Conservation (phyloP, 1,139 yeast species). For the Yamadazyma kanchanaburiensis region DNA sequence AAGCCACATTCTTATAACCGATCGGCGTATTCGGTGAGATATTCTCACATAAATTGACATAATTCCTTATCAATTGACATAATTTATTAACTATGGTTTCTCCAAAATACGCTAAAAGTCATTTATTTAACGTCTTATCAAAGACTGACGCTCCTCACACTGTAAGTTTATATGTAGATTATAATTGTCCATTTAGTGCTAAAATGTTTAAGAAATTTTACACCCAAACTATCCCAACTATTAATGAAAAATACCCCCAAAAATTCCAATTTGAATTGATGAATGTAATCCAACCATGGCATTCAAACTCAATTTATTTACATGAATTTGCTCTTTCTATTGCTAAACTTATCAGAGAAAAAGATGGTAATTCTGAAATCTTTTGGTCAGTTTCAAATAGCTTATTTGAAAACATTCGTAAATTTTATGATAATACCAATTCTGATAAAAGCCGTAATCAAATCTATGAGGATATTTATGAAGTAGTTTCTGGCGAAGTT, state of each 20-base stretch:
- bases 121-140: constrained; percentile 22
- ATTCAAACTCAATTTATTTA: constrained; percentile 62
- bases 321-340: constrained; percentile 76
- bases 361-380: constrained; percentile 19
- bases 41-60: too few species aligned
- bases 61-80: neutral
- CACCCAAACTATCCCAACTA: constrained; percentile 49
- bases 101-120: constrained; percentile 40
- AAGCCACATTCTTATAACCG: too few species aligned
- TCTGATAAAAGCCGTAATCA: constrained; percentile 53
- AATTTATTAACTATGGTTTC: constrained; percentile 13
- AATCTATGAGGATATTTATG: constrained; percentile 53
- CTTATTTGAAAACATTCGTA: constrained; percentile 50
- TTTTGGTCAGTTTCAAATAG: constrained; percentile 64
- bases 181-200: constrained; percentile 73
- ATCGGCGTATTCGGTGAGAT: too few species aligned
- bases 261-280: constrained; percentile 57
- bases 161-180: constrained; percentile 64
- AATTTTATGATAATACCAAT: constrained; percentile 63
- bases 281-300: constrained; percentile 86
- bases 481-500: constrained; percentile 40
- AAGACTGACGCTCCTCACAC: constrained; percentile 24
- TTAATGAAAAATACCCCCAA: constrained; percentile 46
- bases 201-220: constrained; percentile 59
- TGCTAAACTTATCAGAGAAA: constrained; percentile 52